Evolutionary conservation across 2,329 filamentous ascomycete genomes (phyloP).

Genomic region (Herpotrichia juniperi): DNA sequence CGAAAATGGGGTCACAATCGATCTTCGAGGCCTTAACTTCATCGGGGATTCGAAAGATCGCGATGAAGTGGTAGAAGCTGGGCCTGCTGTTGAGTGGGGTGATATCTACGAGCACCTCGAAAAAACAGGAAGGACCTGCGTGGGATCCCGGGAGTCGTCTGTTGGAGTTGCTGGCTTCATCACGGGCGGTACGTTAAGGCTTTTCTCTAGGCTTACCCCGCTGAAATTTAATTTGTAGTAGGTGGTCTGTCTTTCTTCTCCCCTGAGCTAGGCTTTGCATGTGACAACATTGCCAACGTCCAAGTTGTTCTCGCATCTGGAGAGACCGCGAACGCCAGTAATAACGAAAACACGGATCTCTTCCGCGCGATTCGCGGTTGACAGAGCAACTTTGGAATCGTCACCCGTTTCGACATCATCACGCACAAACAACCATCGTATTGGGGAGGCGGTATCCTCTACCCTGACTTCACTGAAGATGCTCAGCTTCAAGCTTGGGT

Average conservation of each 20-base stretch:
- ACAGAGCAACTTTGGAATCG: conserved; percentile 33
- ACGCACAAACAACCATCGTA: conserved; percentile 6
- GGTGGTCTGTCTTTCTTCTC: conserved; percentile 32
- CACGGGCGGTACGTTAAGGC: conserved; percentile 40
- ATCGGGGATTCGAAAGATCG: neutral
- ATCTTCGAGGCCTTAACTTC: neutral
- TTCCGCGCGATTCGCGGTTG: conserved; percentile 51
- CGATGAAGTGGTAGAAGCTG: neutral
- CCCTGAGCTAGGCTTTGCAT: conserved; percentile 21
- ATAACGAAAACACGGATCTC: conserved; percentile 44
- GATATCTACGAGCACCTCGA: conserved; percentile 15
- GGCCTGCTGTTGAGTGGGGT: conserved; percentile 1
- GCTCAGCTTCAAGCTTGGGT: conserved; percentile 8
- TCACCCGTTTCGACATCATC: conserved; percentile 25
- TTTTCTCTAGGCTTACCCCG: too few species aligned
- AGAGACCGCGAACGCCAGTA: conserved; percentile 47
- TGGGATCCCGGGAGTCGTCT: conserved; percentile 40
- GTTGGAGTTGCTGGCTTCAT: conserved; percentile 46
- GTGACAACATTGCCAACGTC: conserved; percentile 21
- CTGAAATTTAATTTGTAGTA: conserved; percentile 3
- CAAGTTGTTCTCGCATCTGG: conserved; percentile 53
- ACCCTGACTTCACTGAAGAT: neutral
- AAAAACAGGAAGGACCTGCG: neutral
- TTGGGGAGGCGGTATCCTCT: conserved; percentile 30
- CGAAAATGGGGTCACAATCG: conserved; percentile 9